Evolutionary conservation across 805 yeast species (phyloP).

Genomic region (Kodamaea leandrae): DNA sequence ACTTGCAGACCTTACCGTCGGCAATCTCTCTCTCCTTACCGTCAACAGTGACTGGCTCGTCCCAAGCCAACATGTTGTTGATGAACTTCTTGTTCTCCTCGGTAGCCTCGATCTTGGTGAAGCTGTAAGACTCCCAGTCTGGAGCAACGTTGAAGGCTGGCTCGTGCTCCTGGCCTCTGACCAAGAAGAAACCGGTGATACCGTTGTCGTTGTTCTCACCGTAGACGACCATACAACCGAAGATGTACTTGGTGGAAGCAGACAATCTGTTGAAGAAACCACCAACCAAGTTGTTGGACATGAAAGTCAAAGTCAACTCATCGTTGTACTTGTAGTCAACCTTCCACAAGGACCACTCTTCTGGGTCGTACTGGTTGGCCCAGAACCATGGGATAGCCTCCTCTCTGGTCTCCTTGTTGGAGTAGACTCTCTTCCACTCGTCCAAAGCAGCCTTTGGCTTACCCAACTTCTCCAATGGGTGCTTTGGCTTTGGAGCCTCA

Average conservation of each 20-base stretch:
- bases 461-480: slow-evolving; percentile 86
- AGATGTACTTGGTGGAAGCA: slow-evolving; percentile 90
- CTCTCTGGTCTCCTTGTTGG: slow-evolving; percentile 95
- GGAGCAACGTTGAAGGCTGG: slow-evolving; percentile 99
- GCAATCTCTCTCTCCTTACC: slow-evolving; percentile 86
- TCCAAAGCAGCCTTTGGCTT: slow-evolving; percentile 69
- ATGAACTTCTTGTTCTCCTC: slow-evolving; percentile 77
- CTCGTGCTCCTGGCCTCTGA: slow-evolving; percentile 86
- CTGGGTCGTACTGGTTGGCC: slow-evolving; percentile 81
- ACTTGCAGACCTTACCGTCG: slow-evolving; percentile 97
- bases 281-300: slow-evolving; percentile 97
- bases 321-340: slow-evolving; percentile 97
- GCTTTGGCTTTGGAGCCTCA: slow-evolving; percentile 76
- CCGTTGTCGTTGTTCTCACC: slow-evolving; percentile 99
- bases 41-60: slow-evolving; percentile 77
- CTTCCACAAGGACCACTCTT: slow-evolving; percentile 93
- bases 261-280: slow-evolving; percentile 96
- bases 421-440: slow-evolving; percentile 95
- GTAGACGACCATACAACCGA: slow-evolving; percentile 90
- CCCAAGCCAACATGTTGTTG: slow-evolving; percentile 97
- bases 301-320: slow-evolving; percentile 93
- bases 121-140: slow-evolving; percentile 94
- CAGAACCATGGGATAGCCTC: slow-evolving; percentile 97
- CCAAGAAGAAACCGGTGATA: slow-evolving; percentile 89
- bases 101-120: slow-evolving; percentile 78